Evolutionary conservation across 495 filamentous ascomycete genomes (phyloP).

Genomic region (Mytilinidion resinicola): DNA sequence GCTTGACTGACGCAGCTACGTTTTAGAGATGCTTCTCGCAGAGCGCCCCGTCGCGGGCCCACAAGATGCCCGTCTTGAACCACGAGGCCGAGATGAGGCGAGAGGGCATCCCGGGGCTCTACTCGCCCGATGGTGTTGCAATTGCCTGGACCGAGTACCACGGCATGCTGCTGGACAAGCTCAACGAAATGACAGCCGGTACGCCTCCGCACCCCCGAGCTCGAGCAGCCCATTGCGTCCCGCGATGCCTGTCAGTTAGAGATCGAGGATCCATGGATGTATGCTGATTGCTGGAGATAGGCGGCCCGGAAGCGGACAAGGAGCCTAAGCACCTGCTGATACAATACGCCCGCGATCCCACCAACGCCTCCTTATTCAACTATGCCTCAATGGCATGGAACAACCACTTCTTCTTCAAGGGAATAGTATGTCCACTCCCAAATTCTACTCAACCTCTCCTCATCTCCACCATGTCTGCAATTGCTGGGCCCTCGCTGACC

Average conservation of each 20-base stretch:
- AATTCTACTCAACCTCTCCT: background rate
- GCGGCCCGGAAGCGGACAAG: conserved; percentile 50
- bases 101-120: conserved; percentile 60
- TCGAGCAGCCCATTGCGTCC: background rate
- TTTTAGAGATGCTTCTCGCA: conserved; percentile 17
- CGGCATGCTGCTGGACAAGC: conserved; percentile 58
- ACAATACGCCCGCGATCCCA: conserved; percentile 68
- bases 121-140: conserved; percentile 59
- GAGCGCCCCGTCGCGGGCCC: conserved; percentile 6
- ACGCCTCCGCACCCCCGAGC: conserved; percentile 27
- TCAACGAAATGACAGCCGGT: conserved; percentile 72
- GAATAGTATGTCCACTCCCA: conserved; percentile 42
- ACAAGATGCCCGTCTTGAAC: conserved; percentile 54
- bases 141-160: conserved; percentile 83
- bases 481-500: conserved; percentile 1
- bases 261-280: too few species aligned
- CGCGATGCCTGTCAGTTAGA: background rate
- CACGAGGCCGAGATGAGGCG: conserved; percentile 47
- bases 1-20: conserved; percentile 14
- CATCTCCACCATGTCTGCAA: background rate
- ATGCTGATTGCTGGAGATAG: conserved; percentile 8
- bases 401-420: conserved; percentile 91
- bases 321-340: conserved; percentile 62
- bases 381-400: conserved; percentile 93
- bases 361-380: conserved; percentile 78